Evolutionary conservation across 176 grass and related monocot genomes (phyloP), one percentile per base, ranked within the genome.

Genomic region (Oryza officinalis): DNA sequence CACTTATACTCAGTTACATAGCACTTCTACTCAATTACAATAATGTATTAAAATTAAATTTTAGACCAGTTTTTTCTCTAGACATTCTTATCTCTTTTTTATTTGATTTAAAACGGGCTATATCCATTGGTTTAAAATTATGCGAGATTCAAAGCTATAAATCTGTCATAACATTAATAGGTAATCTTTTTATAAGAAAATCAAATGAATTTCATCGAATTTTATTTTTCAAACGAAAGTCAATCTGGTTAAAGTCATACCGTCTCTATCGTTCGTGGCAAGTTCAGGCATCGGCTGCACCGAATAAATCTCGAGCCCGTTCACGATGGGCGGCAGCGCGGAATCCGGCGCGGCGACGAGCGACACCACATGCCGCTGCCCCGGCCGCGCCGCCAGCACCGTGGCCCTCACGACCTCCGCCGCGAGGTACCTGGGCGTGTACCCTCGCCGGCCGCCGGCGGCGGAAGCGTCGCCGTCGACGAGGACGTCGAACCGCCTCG

Each of bases 241-340:
- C 4, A 37, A 59, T n/a, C 17, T 22, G 20, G 54, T 33, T 27
- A 33, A 22, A 41, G 8, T 0, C 8, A 15, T 79, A 91, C 89
- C 85, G 0, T 87, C 89, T 13, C 10, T 20, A 27, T 33, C 67
- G 65, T 87, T 50, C 0, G 85, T 81, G 0, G 8, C 64, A 3
- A 81, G 15, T 13, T 44, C 46, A 66, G 67, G 59, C 86, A 85
- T 69, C 13, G 18, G 28, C 40, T 57, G 46, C 10, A 79, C 52
- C 10, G 66, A 69, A 32, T 84, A 92, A 17, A 89, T 77, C 71
- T 92, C 91, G 0, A 82, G 23, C 2, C 81, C 85, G 32, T 89
- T 90, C 32, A 85, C 30, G 81, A 82, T 63, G 12, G 91, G 87
- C 0, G 78, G 81, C 32, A 79, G 84, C 1, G 77, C 87, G 20